Evolutionary conservation across 495 filamentous ascomycete species (phyloP), one percentile per base, ranked within the genome.

Genomic region (Baudoinia panamericana): DNA sequence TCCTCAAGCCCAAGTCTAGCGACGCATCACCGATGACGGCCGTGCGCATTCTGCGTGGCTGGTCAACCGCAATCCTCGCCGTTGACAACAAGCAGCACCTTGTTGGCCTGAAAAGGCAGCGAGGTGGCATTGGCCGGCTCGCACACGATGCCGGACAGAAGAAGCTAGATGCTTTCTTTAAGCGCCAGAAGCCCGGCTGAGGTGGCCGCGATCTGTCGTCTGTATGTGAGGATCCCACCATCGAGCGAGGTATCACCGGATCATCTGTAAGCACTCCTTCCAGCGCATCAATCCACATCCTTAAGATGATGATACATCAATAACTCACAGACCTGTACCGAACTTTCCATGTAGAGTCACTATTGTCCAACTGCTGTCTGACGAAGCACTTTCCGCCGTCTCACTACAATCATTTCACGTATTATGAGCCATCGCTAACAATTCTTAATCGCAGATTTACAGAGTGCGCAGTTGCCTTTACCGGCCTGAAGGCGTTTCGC

Each of bases 251-350:
- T n/a, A n/a, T n/a, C n/a, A n/a, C n/a, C n/a, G n/a, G n/a, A n/a
- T n/a, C n/a, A n/a, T n/a, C n/a, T n/a, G n/a, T n/a, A n/a, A n/a
- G n/a, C n/a, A n/a, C n/a, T n/a, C n/a, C n/a, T n/a, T n/a, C 8
- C 8, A 9, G 30, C 30, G 30, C 30, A 9, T 33, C 20, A 39
- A 34, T 39, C 23, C 6, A 40, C 36, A 7, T 40, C 5, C 5
- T 28, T 15, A 41, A 33, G 16, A 16, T 46, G 73, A 79, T 79
- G 74, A 80, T 56, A 69, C 59, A 61, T 52, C 63, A 62, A 71
- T 69, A 68, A 68, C 72, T 72, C 76, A 80, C 75, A 83, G 78
- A 83, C 78, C 78, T 83, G 78, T 76, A 78, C 78, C 69, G 74
- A 83, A 76, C 17, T 6, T 54, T 50, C 50, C 33, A 48, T 54